Conservation (phyloP, 345 rosid genomes). For the Syzygium grande region DNA sequence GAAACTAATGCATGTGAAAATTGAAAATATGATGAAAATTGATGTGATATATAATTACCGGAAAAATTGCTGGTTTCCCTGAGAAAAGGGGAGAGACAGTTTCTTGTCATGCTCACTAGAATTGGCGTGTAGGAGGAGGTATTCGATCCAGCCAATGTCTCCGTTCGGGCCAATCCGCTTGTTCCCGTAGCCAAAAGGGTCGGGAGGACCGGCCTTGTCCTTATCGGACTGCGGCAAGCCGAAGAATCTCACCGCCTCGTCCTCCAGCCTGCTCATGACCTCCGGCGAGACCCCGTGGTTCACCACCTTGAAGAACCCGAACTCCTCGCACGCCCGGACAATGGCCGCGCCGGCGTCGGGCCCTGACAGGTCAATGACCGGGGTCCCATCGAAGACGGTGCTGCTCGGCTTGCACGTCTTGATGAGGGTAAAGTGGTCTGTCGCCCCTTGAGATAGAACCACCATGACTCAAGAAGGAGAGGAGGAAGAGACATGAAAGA, state of each 20-base stretch:
- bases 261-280: conserved; percentile 34
- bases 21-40: not conserved
- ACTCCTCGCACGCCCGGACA: conserved; percentile 56
- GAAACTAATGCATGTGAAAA: not conserved
- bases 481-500: not conserved
- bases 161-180: conserved; percentile 61
- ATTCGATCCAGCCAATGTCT: conserved; percentile 80
- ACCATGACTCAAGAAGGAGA: conserved; percentile 37
- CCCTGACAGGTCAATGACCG: conserved; percentile 50
- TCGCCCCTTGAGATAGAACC: conserved; percentile 45
- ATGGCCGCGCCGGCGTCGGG: conserved; percentile 52
- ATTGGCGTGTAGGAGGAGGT: conserved; percentile 48
- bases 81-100: conserved; percentile 20
- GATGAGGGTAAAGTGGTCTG: conserved; percentile 44
- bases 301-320: conserved; percentile 77
- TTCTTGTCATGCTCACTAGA: conserved; percentile 10
- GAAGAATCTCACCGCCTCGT: conserved; percentile 52
- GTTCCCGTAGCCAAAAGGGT: conserved; percentile 74
- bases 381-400: conserved; percentile 28
- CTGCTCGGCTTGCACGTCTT: conserved; percentile 46
- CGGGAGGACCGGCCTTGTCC: conserved; percentile 54
- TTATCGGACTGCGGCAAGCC: conserved; percentile 53
- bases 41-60: conserved; percentile 18
- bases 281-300: conserved; percentile 68
- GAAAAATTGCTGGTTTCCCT: conserved; percentile 27